Conservation (phyloP, 2,329 filamentous ascomycete genomes). For the Fusarium gaditjirri region DNA sequence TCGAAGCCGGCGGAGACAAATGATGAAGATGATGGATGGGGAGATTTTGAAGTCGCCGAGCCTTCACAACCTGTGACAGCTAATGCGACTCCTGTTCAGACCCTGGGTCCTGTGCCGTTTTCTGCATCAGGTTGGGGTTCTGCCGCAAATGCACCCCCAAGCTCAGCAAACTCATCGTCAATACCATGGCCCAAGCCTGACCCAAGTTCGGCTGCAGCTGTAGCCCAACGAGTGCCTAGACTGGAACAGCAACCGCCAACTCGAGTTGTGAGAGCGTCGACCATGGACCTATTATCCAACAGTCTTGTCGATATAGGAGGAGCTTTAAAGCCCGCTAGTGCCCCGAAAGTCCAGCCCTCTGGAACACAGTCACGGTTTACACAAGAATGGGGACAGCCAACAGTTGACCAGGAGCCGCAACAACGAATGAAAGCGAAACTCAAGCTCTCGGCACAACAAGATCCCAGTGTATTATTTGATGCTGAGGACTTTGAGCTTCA, state of each 20-base stretch:
- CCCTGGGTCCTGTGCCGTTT: conserved; percentile 1
- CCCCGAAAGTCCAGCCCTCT: conserved; percentile 12
- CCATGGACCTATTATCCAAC: conserved; percentile 65
- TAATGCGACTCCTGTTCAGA: conserved; percentile 27
- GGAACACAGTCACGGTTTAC: conserved; percentile 12
- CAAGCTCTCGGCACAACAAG: conserved; percentile 40
- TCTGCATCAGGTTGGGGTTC: conserved; percentile 30
- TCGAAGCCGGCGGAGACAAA: conserved; percentile 34
- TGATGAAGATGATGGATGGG: conserved; percentile 73
- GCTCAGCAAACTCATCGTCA: conserved; percentile 25
- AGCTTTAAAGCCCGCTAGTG: background rate
- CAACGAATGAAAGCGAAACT: conserved; percentile 38
- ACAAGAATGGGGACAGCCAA: conserved; percentile 17
- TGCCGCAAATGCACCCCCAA: conserved; percentile 1
- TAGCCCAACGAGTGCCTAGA: conserved; percentile 6
- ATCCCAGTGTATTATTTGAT: conserved; percentile 73
- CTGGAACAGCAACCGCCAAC: conserved; percentile 25
- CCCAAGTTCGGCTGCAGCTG: conserved; percentile 4
- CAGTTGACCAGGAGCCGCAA: conserved; percentile 2
- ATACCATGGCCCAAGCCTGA: conserved; percentile 32
- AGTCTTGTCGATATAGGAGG: conserved; percentile 56
- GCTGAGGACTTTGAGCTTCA: conserved; percentile 64
- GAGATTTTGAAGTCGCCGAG: conserved; percentile 72
- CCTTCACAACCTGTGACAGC: conserved; percentile 33
- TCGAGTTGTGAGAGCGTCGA: conserved; percentile 57